phyloP scores from a whole-genome alignment of 768 basidiomycete genomes.

The Collybia mongolica region DNA sequence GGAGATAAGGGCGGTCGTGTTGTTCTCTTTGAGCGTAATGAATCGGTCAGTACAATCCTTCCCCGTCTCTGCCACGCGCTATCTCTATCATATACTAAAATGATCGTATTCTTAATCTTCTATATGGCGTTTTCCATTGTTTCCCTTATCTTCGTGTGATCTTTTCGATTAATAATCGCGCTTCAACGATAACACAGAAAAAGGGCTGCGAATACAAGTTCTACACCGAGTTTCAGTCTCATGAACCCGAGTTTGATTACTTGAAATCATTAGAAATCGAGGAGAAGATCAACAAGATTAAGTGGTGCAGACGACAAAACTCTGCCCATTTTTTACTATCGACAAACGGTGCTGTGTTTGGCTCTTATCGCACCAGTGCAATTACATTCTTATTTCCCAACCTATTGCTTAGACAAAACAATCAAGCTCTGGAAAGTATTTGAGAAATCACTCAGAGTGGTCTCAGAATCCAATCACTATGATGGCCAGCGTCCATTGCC shows the following conservation, averaged over 20 bases:
- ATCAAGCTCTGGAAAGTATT: slow-evolving; percentile 99
- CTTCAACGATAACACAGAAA: slow-evolving; percentile 60
- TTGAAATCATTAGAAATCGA: slow-evolving; percentile 99
- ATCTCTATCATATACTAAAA: slow-evolving; percentile 16
- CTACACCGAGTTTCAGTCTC: slow-evolving; percentile 99
- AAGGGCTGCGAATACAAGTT: slow-evolving; percentile 99
- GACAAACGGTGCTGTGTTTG: slow-evolving; percentile 77
- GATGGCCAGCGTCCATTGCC: slow-evolving; percentile 74
- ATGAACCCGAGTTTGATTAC: slow-evolving; percentile 99
- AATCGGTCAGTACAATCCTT: slow-evolving; percentile 59
- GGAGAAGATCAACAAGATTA: slow-evolving; percentile 99
- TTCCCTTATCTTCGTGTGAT: slow-evolving; percentile 9
- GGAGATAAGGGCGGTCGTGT: slow-evolving; percentile 99
- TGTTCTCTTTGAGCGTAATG: slow-evolving; percentile 97
- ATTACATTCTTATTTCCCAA: slow-evolving; percentile 5
- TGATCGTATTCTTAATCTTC: slow-evolving; percentile 32
- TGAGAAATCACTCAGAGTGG: slow-evolving; percentile 93
- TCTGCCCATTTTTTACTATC: slow-evolving; percentile 95
- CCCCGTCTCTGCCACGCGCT: slow-evolving; percentile 10
- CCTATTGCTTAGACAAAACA: slow-evolving; percentile 78
- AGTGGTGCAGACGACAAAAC: slow-evolving; percentile 99
- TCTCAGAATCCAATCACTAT: slow-evolving; percentile 93
- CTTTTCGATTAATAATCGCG: slow-evolving; percentile 19
- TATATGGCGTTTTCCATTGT: slow-evolving; percentile 13
- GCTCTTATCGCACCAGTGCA: neutral